Percentiles rank a stretch among this genome's conserved stretches.
Conservation (phyloP, 2,329 filamentous ascomycete species). For the Scolecobasidium constrictum region DNA sequence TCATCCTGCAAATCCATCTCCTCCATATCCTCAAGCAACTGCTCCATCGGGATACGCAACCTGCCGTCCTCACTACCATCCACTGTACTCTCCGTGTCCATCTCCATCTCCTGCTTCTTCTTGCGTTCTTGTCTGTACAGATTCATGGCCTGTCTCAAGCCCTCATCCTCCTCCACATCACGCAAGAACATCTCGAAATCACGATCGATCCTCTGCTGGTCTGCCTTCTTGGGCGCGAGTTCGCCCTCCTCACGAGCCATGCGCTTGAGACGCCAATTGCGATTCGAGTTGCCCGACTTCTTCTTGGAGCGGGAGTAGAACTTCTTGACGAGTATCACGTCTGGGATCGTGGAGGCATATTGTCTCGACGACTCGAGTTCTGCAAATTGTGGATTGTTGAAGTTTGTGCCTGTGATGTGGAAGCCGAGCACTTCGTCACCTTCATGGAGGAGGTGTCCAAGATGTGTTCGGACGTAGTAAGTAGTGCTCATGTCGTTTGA, state of each 20-base stretch:
- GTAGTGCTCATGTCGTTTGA: conserved; percentile 79
- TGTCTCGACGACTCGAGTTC: conserved; percentile 67
- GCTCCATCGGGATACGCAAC: conserved; percentile 38
- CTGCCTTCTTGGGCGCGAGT: conserved; percentile 72
- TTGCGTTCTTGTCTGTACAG: conserved; percentile 64
- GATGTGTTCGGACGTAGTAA: conserved; percentile 83
- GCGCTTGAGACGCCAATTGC: conserved; percentile 91
- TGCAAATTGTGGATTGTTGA: conserved; percentile 81
- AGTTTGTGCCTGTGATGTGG: conserved; percentile 77
- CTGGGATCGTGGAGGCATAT: conserved; percentile 70
- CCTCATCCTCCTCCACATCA: conserved; percentile 91
- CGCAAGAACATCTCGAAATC: conserved; percentile 97
- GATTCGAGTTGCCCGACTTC: conserved; percentile 43
- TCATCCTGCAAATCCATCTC: conserved; percentile 43
- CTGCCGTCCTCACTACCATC: conserved; percentile 41
- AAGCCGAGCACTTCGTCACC: conserved; percentile 96
- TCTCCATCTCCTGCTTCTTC: conserved; percentile 52
- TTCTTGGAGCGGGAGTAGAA: conserved; percentile 81
- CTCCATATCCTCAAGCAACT: conserved; percentile 82
- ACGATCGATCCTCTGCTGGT: conserved; percentile 77
- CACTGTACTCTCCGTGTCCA: conserved; percentile 38
- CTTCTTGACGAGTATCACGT: conserved; percentile 95
- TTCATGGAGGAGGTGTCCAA: conserved; percentile 73
- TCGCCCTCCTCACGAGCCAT: conserved; percentile 87
- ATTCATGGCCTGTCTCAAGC: conserved; percentile 72